Base-by-base conservation (phyloP, 2,329 filamentous ascomycete genomes). In the Akanthomyces lecanii region DNA sequence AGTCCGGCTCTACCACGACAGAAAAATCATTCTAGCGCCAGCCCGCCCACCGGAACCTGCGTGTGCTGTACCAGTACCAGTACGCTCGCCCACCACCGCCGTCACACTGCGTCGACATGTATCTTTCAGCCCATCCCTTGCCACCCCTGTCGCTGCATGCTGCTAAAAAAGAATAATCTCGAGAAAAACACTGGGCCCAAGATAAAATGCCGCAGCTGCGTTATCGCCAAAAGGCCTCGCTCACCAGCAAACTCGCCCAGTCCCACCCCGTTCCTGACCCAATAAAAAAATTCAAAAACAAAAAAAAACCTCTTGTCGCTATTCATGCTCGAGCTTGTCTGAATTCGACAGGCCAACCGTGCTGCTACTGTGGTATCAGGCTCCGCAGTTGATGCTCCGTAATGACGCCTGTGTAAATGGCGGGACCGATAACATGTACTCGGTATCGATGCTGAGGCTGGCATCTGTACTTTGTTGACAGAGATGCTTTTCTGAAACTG, bases 181-280 rank as follows among this genome's bases (percentile, higher is more conserved):
- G 30, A 33, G 54, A 40, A 61, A 58, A 58, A 58, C 30, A 57
- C 36, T 63, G 61, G 61, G 47, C n/a, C 54, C 16, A 33, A 63
- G 62, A 64, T 64, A 61, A 64, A 64, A 64, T 61, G 52, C 58
- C 58, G 58, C 63, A 61, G 57, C 53, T 50, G 58, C 58, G 52
- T 61, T 61, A 62, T 61, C 63, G 50, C 53, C 51, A 52, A 44
- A 30, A 48, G 50, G 42, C 14, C 12, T 23, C 33, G 5, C 33
- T 28, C 18, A 51, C 56, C 25, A 23, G 11, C 12, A 5, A 23
- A 18, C 23, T 14, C 44, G 21, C 12, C 44, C 16, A 55, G 44
- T 51, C 52, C 55, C 55, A 57, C 51, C 38, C 30, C 47, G 18
- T 42, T 23, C 38, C 38, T n/a, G 62, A 48, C 51, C 62, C 48